phyloP scores from a whole-genome alignment of 2,329 filamentous ascomycete genomes.

The Gnomoniopsis smithogilvyi region DNA sequence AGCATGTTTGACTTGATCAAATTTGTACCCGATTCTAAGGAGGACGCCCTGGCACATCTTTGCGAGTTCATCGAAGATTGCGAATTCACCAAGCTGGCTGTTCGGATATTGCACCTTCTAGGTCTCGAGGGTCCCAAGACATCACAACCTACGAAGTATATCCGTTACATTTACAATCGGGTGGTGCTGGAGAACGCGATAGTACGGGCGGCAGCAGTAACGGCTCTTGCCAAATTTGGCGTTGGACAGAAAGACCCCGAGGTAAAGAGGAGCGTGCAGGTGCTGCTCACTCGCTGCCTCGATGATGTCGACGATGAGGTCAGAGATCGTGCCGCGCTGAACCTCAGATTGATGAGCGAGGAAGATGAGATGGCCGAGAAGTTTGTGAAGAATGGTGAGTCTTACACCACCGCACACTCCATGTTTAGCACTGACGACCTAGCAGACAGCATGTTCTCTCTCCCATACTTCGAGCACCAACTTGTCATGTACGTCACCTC shows the following conservation, averaged over 20 bases:
- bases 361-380: constrained; percentile 81
- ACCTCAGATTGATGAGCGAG: constrained; percentile 87
- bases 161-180: constrained; percentile 98
- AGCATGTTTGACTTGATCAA: constrained; percentile 99
- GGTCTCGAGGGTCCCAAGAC: constrained; percentile 95
- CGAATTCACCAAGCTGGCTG: constrained; percentile 96
- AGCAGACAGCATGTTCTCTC: constrained; percentile 86
- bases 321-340: constrained; percentile 88
- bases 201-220: constrained; percentile 91
- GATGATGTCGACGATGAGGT: constrained; percentile 99
- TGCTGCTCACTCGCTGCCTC: constrained; percentile 87
- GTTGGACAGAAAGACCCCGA: constrained; percentile 95
- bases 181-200: constrained; percentile 97
- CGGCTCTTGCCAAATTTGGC: constrained; percentile 93
- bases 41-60: constrained; percentile 83
- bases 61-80: constrained; percentile 99
- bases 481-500: constrained; percentile 97
- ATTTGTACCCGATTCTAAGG: constrained; percentile 86
- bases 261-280: constrained; percentile 92
- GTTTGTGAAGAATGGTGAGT: constrained; percentile 88
- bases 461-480: constrained; percentile 94
- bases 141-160: constrained; percentile 94
- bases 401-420: neutral
- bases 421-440: neutral
- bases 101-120: constrained; percentile 90